Evolutionary conservation across 257 asterid species (phyloP), one percentile per base, ranked within the genome.

Genomic region (Datura wrightii): DNA sequence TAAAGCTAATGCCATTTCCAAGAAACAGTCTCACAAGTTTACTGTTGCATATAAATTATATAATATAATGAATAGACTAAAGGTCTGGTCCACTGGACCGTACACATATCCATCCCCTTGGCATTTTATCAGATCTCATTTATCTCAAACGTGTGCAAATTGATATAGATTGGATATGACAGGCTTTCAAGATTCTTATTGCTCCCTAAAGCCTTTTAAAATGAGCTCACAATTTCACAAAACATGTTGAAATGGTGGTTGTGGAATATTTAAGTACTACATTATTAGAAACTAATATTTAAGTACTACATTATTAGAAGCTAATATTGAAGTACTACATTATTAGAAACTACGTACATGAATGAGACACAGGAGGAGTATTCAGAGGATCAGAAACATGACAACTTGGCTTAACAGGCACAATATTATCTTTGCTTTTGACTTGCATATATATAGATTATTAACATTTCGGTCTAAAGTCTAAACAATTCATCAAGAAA

Each of bases 151-250:
- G 56, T 71, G 56, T 71, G 39, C 79, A 71, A 63, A 44, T 71
- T 44, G n/a, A 71, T 44, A 71, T 44, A 44, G 16, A n/a, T 71
- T 71, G 54, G 39, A 71, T 71, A 71, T 71, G 79, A 71, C 56
- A 71, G 79, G 16, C 39, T 71, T 71, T 10, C 56, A 44, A 71
- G 56, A 71, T 71, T 46, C 79, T 71, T 71, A 44, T 71, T 44
- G 79, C 79, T 44, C 79, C 56, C 56, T 42, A 2, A 10, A 15
- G 15, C 10, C 48, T 67, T 31, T 37, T 9, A 62, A 24, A 9
- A 59, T 62, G 18, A 67, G 24, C 76, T 67, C 76, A 37, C 76
- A 67, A 63, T 63, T 37, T 67, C 76, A 67, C 4, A 14, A 36
- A 63, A 67, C 24, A 67, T 66, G 24, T 37, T 67, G 19, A 6